phyloP scores from a whole-genome alignment of 2,329 filamentous ascomycete species.

The Sporothrix globosa region DNA sequence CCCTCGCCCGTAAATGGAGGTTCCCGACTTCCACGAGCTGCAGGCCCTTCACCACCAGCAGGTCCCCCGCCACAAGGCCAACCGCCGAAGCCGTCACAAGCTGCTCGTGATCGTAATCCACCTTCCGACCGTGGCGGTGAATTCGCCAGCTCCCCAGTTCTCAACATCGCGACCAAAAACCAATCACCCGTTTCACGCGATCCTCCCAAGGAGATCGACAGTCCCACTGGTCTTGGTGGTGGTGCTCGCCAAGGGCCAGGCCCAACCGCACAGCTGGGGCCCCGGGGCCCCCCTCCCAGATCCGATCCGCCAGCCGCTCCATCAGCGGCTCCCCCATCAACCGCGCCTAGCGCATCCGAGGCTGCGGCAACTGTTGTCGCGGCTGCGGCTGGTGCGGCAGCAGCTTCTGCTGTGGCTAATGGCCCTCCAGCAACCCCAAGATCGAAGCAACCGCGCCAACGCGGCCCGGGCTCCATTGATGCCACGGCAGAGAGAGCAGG shows the following conservation, averaged over 20 bases:
- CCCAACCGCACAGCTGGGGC: slow-evolving; percentile 39
- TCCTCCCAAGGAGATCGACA: slow-evolving; percentile 52
- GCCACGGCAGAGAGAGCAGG: slow-evolving; percentile 59
- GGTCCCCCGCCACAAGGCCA: slow-evolving; percentile 61
- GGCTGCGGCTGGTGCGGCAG: slow-evolving; percentile 36
- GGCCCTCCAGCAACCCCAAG: slow-evolving; percentile 37
- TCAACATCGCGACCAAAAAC: slow-evolving; percentile 39
- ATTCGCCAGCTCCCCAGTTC: slow-evolving; percentile 45
- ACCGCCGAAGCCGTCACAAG: slow-evolving; percentile 53
- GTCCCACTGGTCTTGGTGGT: slow-evolving; percentile 60
- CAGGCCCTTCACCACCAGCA: slow-evolving; percentile 46
- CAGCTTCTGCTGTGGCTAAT: neutral
- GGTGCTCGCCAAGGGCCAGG: slow-evolving; percentile 52
- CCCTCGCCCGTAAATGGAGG: slow-evolving; percentile 38
- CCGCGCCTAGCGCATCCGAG: slow-evolving; percentile 24
- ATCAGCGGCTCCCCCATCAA: slow-evolving; percentile 22
- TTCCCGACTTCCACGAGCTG: slow-evolving; percentile 48
- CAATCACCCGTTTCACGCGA: slow-evolving; percentile 52
- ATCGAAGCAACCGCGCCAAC: slow-evolving; percentile 53
- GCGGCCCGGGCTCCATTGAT: slow-evolving; percentile 69
- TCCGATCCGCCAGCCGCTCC: slow-evolving; percentile 39
- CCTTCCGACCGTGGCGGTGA: slow-evolving; percentile 53
- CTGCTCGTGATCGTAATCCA: slow-evolving; percentile 52
- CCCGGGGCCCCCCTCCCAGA: slow-evolving; percentile 46
- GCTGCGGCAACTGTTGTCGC: slow-evolving; percentile 24